A percentile compares a stretch with the other conserved stretches of the same genome.
Evolutionary conservation across 495 filamentous ascomycete species (phyloP).

Genomic region (Aspergillus baeticus): DNA sequence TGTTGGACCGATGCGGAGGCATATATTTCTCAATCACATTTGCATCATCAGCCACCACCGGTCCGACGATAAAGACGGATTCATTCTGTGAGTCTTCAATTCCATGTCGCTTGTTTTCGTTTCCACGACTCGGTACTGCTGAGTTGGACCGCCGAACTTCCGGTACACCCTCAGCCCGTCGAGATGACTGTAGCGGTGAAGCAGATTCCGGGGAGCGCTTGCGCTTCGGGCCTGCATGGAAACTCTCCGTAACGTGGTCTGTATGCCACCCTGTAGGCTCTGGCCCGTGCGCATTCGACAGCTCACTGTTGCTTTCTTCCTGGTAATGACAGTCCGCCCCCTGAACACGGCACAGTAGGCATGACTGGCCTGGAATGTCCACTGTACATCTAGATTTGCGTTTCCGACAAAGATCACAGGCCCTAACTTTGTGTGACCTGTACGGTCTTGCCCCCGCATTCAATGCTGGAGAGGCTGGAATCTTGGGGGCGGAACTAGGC

Average conservation of each 20-base stretch:
- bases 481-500: conserved; percentile 35
- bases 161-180: conserved; percentile 22
- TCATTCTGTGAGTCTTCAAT: conserved; percentile 45
- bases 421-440: conserved; percentile 51
- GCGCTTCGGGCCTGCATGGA: conserved; percentile 35
- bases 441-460: conserved; percentile 49
- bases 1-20: conserved; percentile 40
- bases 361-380: conserved; percentile 47
- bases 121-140: conserved; percentile 30
- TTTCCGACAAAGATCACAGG: conserved; percentile 52
- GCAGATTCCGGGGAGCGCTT: conserved; percentile 35
- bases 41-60: conserved; percentile 50
- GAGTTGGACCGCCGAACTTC: conserved; percentile 30
- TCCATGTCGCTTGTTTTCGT: conserved; percentile 35
- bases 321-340: conserved; percentile 50
- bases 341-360: conserved; percentile 49
- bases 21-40: conserved; percentile 53
- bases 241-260: conserved; percentile 21
- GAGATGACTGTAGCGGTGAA: conserved; percentile 18
- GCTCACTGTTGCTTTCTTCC: conserved; percentile 34
- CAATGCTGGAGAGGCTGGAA: conserved; percentile 38
- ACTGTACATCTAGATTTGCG: conserved; percentile 53
- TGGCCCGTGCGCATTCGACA: conserved; percentile 23
- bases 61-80: conserved; percentile 51
- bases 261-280: conserved; percentile 32